phyloP scores from a whole-genome alignment of 2,329 filamentous ascomycete species.

The Fusarium drepaniforme region DNA sequence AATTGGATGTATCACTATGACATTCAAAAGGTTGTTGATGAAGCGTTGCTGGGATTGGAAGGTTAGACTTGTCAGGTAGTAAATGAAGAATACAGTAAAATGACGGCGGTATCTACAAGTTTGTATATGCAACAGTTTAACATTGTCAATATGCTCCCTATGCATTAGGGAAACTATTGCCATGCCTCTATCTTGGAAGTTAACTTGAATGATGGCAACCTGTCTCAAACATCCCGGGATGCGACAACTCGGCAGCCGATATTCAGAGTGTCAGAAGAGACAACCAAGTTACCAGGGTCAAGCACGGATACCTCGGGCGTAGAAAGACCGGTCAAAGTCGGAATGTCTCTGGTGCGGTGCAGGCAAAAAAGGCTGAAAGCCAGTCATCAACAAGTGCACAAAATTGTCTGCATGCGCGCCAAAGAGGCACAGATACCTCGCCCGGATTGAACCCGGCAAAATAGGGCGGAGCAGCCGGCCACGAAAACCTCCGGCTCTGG shows the following conservation, averaged over 20 bases:
- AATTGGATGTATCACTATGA: conserved; percentile 47
- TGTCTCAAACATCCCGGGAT: background rate
- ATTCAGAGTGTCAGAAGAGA: background rate
- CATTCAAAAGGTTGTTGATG: conserved; percentile 34
- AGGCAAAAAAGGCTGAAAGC: background rate
- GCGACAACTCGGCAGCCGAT: background rate
- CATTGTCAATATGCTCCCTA: background rate
- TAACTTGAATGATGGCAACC: background rate
- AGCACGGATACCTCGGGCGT: background rate
- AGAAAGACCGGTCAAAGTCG: conserved; percentile 2
- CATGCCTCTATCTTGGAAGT: background rate
- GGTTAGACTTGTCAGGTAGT: background rate
- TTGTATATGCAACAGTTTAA: background rate
- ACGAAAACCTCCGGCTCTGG: background rate
- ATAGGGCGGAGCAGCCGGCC: conserved; percentile 18
- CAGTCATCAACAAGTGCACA: conserved; percentile 3
- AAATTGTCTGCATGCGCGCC: background rate
- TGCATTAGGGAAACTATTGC: background rate
- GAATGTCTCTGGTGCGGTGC: background rate
- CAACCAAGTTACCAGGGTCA: background rate
- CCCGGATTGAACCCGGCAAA: background rate
- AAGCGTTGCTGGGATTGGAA: conserved; percentile 4
- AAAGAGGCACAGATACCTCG: conserved; percentile 5
- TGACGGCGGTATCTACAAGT: no score
- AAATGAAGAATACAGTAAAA: background rate